Percentiles rank a stretch among this genome's conserved stretches.
phyloP scores from a whole-genome alignment of 2,329 filamentous ascomycete genomes.

The Aspergillus calidoustus region DNA sequence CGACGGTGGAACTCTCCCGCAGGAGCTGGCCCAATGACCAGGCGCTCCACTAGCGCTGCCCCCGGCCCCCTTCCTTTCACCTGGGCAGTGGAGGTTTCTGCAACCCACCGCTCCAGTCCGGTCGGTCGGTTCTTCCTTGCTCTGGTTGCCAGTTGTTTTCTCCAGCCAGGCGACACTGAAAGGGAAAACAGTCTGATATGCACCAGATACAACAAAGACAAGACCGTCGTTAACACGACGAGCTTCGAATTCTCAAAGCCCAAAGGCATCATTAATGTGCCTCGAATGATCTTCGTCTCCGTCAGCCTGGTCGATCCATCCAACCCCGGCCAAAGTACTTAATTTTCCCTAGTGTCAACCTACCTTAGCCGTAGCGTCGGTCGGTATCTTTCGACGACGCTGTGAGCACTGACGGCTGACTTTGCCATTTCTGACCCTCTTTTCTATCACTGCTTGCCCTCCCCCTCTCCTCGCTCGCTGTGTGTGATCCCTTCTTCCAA shows the following conservation, averaged over 20 bases:
- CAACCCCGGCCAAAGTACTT: constrained; percentile 15
- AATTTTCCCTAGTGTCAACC: constrained; percentile 12
- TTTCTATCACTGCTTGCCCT: constrained; percentile 4
- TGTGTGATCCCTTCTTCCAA: neutral
- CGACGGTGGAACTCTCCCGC: constrained; percentile 18
- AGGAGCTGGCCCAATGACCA: constrained; percentile 14
- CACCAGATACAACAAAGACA: neutral
- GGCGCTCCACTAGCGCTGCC: constrained; percentile 7
- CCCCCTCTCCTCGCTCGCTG: neutral
- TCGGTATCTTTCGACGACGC: constrained; percentile 7
- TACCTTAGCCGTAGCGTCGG: neutral
- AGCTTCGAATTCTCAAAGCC: neutral
- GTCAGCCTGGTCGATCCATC: constrained; percentile 9
- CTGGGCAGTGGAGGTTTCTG: constrained; percentile 16
- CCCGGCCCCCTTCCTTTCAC: constrained; percentile 5
- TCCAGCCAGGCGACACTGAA: neutral
- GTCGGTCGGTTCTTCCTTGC: constrained; percentile 12
- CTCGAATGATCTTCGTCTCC: constrained; percentile 7
- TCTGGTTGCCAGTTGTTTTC: neutral
- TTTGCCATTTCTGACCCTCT: constrained; percentile 17
- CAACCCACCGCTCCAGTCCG: constrained; percentile 28
- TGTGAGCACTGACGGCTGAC: constrained; percentile 17
- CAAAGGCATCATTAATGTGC: neutral
- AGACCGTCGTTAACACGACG: neutral
- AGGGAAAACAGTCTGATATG: neutral